A percentile compares a stretch with the other conserved stretches of the same genome.
phyloP scores from a whole-genome alignment of 208 protist genomes.

The Crithidia thermophila region DNA sequence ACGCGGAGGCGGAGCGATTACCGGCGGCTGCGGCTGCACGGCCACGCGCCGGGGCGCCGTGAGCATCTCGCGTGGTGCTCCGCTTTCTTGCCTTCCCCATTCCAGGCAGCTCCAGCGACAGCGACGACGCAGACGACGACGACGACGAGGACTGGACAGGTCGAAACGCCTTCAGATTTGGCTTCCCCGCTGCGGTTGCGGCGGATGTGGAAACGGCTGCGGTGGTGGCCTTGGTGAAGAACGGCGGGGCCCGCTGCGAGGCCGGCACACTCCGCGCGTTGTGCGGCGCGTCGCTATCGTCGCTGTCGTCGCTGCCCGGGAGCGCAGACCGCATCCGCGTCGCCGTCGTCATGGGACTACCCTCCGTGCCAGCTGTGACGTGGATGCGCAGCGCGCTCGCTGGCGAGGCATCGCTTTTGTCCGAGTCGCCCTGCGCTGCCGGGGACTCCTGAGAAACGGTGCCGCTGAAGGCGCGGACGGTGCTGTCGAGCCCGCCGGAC shows the following conservation, averaged over 20 bases:
- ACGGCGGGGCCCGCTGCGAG: conserved; percentile 22
- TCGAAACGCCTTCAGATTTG: conserved; percentile 1
- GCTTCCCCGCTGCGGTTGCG: not conserved
- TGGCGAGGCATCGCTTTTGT: not conserved
- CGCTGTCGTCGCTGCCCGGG: not conserved
- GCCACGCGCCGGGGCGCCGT: no score
- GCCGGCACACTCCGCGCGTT: not conserved
- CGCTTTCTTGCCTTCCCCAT: not conserved
- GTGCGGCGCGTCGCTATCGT: not conserved
- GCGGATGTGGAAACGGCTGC: not conserved
- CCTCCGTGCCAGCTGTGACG: conserved; percentile 7
- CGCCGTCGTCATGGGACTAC: conserved; percentile 1
- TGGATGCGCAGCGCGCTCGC: conserved; percentile 17
- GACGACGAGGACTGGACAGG: conserved; percentile 23
- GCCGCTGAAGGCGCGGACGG: conserved; percentile 10
- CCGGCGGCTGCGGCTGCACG: not conserved
- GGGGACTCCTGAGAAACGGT: conserved; percentile 1
- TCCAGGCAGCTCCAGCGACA: not conserved
- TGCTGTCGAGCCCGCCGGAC: conserved; percentile 5
- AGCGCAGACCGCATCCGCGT: not conserved
- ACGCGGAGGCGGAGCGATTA: not conserved
- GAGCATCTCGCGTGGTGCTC: no score
- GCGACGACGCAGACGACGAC: conserved; percentile 6
- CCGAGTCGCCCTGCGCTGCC: no score
- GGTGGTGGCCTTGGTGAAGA: conserved; percentile 8